Conservation (phyloP, 2,329 filamentous ascomycete species). For the Cryphonectria nitschkei region DNA sequence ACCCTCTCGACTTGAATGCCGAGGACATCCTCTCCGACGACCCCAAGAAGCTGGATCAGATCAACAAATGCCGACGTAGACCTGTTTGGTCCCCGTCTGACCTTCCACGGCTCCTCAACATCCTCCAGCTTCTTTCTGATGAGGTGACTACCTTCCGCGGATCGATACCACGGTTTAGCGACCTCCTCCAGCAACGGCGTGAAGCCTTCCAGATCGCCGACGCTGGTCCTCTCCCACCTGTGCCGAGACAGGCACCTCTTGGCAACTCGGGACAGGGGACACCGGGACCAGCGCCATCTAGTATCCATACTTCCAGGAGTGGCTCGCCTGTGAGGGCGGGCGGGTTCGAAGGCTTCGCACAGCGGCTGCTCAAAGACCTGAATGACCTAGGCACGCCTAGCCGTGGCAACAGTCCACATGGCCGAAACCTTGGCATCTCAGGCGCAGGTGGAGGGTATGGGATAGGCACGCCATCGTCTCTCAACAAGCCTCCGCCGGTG, state of each 20-base stretch:
- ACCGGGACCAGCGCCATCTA: slow-evolving; percentile 44
- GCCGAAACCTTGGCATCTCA: slow-evolving; percentile 47
- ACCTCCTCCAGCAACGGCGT: slow-evolving; percentile 67
- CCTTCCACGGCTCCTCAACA: slow-evolving; percentile 57
- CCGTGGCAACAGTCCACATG: slow-evolving; percentile 53
- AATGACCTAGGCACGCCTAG: slow-evolving; percentile 61
- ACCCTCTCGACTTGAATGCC: slow-evolving; percentile 34
- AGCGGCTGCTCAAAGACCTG: slow-evolving; percentile 65
- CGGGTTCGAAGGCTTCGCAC: slow-evolving; percentile 63
- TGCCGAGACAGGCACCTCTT: slow-evolving; percentile 33
- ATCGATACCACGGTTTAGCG: slow-evolving; percentile 72
- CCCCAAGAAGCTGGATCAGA: slow-evolving; percentile 48
- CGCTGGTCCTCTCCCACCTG: slow-evolving; percentile 41
- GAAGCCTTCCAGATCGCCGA: slow-evolving; percentile 67
- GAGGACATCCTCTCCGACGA: slow-evolving; percentile 37
- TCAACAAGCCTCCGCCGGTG: slow-evolving; percentile 41
- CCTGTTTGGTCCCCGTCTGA: slow-evolving; percentile 57
- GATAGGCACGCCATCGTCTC: slow-evolving; percentile 38
- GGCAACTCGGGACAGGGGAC: slow-evolving; percentile 34
- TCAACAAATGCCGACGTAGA: slow-evolving; percentile 56
- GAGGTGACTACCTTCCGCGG: slow-evolving; percentile 66
- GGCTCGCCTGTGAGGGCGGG: slow-evolving; percentile 58
- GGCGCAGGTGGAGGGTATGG: slow-evolving; percentile 35
- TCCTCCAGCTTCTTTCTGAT: slow-evolving; percentile 63
- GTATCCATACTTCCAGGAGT: slow-evolving; percentile 50